Conservation (phyloP, 2,329 filamentous ascomycete species). For the Thielaviopsis cerberus region DNA sequence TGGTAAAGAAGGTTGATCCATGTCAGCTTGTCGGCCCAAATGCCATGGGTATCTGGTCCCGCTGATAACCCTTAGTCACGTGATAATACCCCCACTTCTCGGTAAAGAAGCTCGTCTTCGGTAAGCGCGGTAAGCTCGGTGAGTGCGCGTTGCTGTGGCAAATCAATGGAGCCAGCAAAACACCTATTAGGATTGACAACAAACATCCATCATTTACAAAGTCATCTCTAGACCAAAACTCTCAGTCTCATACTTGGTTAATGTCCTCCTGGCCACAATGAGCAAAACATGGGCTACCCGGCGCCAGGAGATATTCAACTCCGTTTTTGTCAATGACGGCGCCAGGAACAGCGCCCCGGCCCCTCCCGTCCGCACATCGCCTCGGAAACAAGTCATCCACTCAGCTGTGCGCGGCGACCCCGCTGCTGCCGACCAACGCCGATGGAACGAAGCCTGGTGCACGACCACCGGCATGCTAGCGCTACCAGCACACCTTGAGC, state of each 20-base stretch:
- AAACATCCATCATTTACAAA: not conserved
- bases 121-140: not conserved
- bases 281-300: conserved; percentile 17
- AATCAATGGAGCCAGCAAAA: not conserved
- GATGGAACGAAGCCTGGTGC: conserved; percentile 45
- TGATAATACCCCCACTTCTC: not conserved
- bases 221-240: not conserved
- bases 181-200: not conserved
- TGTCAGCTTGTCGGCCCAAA: no score
- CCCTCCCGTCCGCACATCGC: conserved; percentile 8
- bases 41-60: no score
- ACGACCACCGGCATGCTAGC: conserved; percentile 38
- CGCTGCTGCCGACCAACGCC: conserved; percentile 29
- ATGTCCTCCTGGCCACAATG: not conserved
- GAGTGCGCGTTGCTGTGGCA: not conserved
- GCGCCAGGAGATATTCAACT: conserved; percentile 32
- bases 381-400: conserved; percentile 4
- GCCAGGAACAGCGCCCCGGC: conserved; percentile 17
- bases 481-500: conserved; percentile 33
- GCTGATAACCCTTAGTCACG: not conserved
- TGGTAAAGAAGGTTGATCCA: no score
- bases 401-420: conserved; percentile 2
- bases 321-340: conserved; percentile 35
- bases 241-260: not conserved
- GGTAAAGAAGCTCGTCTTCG: not conserved